Evolutionary conservation across 148 eudicot genomes (phyloP), one percentile per base, ranked within the genome.

Genomic region (Chenopodium suecicum): DNA sequence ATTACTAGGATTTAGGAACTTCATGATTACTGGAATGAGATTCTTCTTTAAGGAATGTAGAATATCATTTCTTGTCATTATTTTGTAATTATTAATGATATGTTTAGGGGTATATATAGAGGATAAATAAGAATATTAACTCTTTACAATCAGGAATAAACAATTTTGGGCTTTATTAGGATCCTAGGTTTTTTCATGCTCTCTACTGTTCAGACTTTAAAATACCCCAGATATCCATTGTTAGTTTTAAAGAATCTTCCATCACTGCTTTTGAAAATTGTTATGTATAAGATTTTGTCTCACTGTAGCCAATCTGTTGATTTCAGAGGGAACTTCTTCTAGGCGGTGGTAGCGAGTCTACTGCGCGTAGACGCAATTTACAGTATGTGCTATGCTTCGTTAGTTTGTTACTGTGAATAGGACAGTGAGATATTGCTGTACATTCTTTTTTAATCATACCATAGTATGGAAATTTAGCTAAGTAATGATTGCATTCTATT

Each of bases 291-390:
- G 73, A 19, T 8, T 44, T 37, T 12, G 47, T 58, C 64, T 64
- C 76, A 73, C 31, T 76, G 41, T 82, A 58, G 52, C 73, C 66
- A 16, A 79, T 84, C 32, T 84, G 12, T 50, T 83, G 20, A 85
- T 84, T 88, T 82, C 78, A 95, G 98, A 91, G 98, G 80, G 94
- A 93, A 82, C 91, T 92, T 67, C 96, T 95, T 80, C 88, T 95
- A 66, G 98, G 98, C 83, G 97, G 97, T 74, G 98, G 98, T 83
- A 93, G 85, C 77, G 94, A 95, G 90, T 93, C 98, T 68, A 95
- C 98, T 52, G 77, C 79, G 75, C 94, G 94, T 75, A 87, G 98
- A 80, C 97, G 97, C 70, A 93, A 93, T 86, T 85, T 95, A 72
- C 97, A 95, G 98, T 95, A 92, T 82, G 98, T 85, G 34, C 80